Base-by-base conservation (phyloP, 2,329 filamentous ascomycete genomes). In the Pseudogymnoascus sp. region DNA sequence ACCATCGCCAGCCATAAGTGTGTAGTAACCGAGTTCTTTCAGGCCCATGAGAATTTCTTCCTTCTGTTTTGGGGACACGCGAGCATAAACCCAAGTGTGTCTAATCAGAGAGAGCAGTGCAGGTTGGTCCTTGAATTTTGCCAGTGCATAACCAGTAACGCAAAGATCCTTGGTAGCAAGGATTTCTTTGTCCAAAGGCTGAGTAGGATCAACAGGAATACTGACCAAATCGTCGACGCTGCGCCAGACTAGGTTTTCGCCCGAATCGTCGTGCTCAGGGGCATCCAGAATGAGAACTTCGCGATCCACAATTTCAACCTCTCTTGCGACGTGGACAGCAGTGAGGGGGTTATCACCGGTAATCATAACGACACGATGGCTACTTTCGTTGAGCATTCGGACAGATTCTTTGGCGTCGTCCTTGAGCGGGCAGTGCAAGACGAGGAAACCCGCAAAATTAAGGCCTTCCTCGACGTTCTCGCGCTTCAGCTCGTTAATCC, bases 361-460 rank as follows among this genome's bases (percentile, higher is more conserved):
- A 68, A 99, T 99, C 95, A 99, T 99, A 70, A 99, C 90, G 56
- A 96, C 92, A 70, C 95, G 91, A 76, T 99, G 95, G 77, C 93
- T 97, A 77, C 93, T 97, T 80, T 99, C 95, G 73, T 97, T 99
- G 70, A 99, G 83, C 91, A 97, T 97, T 68, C 89, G 91, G 42
- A 99, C 91, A 40, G 95, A 88, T 74, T 95, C 88, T 77, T 96
- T 90, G 56, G 95, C 95, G 75, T 99, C 95, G 26, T 96, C 93
- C 78, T 99, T 99, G 64, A 99, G 82, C 4, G 95, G 95, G 71
- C 92, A 97, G 75, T 97, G 93, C 31, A 99, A 81, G 61, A 99
- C 92, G 66, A 99, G 80, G 79, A 99, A 99, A 64, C 95, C 95
- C 65, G 95, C 95, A 77, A 99, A 99, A 19, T 83, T 86, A 59